phyloP scores from a whole-genome alignment of 1,284 basidiomycete species.

The Earliella scabrosa region DNA sequence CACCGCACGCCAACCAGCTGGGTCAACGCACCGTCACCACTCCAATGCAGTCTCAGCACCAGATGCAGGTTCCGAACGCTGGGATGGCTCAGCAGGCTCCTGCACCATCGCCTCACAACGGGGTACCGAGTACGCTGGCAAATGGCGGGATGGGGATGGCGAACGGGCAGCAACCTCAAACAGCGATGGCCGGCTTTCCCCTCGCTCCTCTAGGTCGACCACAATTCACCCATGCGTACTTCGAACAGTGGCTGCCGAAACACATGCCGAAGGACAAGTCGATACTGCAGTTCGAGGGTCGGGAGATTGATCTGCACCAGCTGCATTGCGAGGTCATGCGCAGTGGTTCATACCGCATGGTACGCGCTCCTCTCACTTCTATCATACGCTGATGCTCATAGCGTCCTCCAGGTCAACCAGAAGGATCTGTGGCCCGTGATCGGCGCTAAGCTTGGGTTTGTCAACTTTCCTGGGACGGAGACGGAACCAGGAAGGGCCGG shows the following conservation, averaged over 20 bases:
- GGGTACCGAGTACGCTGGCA: constrained; percentile 9
- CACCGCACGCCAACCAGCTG: constrained; percentile 16
- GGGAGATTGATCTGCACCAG: constrained; percentile 57
- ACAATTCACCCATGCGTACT: constrained; percentile 56
- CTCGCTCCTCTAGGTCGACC: constrained; percentile 38
- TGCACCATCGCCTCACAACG: constrained; percentile 14
- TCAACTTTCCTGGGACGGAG: constrained; percentile 60
- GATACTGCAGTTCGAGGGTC: constrained; percentile 51
- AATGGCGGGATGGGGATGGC: constrained; percentile 1
- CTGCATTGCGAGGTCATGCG: constrained; percentile 62
- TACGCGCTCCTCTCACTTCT: constrained; percentile 35
- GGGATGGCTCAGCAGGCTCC: constrained; percentile 4
- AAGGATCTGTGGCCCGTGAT: constrained; percentile 68
- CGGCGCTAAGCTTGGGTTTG: constrained; percentile 65
- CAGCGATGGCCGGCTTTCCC: background rate
- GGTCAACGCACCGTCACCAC: constrained; percentile 16
- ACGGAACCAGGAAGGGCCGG: constrained; percentile 60
- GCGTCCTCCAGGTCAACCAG: constrained; percentile 47
- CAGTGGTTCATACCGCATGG: constrained; percentile 55
- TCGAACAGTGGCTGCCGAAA: constrained; percentile 49
- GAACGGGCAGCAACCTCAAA: constrained; percentile 3
- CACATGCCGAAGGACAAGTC: constrained; percentile 44
- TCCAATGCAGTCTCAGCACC: constrained; percentile 20
- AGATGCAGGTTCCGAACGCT: constrained; percentile 12
- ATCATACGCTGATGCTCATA: background rate